Evolutionary conservation across 352 stramenopile genomes (phyloP).

Genomic region (Saprolegnia diclina): DNA sequence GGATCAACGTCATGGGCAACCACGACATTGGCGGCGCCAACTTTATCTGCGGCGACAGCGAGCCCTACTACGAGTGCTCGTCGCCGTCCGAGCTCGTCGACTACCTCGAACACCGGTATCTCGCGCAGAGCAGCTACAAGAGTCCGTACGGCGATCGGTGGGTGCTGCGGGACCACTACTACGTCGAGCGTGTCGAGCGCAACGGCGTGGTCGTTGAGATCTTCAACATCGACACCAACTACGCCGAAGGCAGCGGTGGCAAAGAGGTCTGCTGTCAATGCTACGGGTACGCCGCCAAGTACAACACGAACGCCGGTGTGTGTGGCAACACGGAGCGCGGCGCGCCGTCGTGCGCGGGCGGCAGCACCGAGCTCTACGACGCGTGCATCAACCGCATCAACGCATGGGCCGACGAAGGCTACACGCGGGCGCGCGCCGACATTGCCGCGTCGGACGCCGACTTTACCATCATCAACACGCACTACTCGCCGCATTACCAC

Average conservation of each 20-base stretch:
- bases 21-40: constrained; percentile 26
- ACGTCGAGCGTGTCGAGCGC: constrained; percentile 47
- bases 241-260: constrained; percentile 72
- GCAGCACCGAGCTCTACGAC: constrained; percentile 50
- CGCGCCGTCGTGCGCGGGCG: constrained; percentile 47
- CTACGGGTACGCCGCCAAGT: constrained; percentile 77
- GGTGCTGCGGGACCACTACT: constrained; percentile 62
- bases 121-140: constrained; percentile 74
- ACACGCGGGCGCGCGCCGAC: constrained; percentile 46
- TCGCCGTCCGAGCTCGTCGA: constrained; percentile 63
- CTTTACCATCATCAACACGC: constrained; percentile 70
- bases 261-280: constrained; percentile 85
- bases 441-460: constrained; percentile 46
- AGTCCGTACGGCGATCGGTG: constrained; percentile 67
- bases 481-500: constrained; percentile 71
- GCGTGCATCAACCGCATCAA: constrained; percentile 51
- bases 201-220: constrained; percentile 56
- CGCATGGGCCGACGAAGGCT: constrained; percentile 49
- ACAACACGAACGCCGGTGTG: constrained; percentile 33
- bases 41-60: constrained; percentile 24
- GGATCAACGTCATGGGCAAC: constrained; percentile 24
- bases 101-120: constrained; percentile 81
- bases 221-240: constrained; percentile 82
- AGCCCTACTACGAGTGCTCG: constrained; percentile 60
- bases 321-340: constrained; percentile 48